Evolutionary conservation across 495 filamentous ascomycete genomes (phyloP), one percentile per base, ranked within the genome.

Genomic region (Penicillium lividum): DNA sequence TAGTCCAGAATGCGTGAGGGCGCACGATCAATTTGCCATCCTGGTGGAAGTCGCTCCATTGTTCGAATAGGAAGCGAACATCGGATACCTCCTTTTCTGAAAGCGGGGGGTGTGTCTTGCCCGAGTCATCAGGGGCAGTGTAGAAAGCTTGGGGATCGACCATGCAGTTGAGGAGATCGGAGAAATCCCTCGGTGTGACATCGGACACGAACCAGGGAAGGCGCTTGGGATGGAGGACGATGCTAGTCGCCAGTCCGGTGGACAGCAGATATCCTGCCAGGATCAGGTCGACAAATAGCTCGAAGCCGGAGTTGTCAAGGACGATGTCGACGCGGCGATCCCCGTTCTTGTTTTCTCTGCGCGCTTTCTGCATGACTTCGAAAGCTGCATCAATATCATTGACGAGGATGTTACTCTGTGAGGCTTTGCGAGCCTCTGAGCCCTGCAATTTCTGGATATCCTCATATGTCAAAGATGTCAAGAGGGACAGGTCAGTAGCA

Each of bases 201-300:
- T 98, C 94, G 0, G 91, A 96, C 46, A 98, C 94, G 63, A 98
- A 98, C 94, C 94, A 98, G 0, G 94, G 94, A 51, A 98, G 89
- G 34, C 84, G 84, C 73, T 98, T 98, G 5, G 94, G 91, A 68
- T 96, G 92, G 7, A 98, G 82, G n/a, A 97, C 86, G 13, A 98
- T 80, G 6, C 82, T 85, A 0, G 93, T 96, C 1, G 93, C 94
- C 16, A 98, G 80, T 0, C 87, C 89, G 4, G 90, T 74, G 0
- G 88, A 85, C 7, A 98, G 78, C 4, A 98, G 79, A 66, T 94
- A 98, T 3, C 92, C 94, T 5, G 89, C 92, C 3, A 98, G 80
- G 45, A 97, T 86, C 10, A 98, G 78, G 66, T 98, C 94, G 56
- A 97, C 94, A 69, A 89, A 98, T 8, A 98, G 81, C 76, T 98